These are phyloP conservation scores for Starmerella sirachaensis DNA, from an alignment of 805 yeast genomes.

Conservation along the genomic window DNA sequence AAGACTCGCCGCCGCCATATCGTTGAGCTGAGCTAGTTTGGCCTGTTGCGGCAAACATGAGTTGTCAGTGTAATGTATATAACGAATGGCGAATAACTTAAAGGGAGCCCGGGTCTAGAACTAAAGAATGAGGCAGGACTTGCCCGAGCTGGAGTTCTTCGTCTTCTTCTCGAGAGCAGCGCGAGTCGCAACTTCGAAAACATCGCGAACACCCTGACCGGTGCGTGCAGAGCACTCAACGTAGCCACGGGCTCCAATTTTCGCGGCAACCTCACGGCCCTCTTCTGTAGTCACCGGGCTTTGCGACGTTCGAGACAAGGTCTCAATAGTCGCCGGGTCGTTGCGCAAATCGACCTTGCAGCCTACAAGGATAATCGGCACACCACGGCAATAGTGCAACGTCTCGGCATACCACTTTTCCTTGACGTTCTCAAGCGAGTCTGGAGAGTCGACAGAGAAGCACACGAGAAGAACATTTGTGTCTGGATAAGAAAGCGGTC, in stretches of 20 bases:
- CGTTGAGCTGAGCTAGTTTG: too few species aligned
- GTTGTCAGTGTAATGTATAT: too few species aligned
- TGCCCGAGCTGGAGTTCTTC: constrained; percentile 18
- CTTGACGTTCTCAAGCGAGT: constrained; percentile 83
- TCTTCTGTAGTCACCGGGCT: constrained; percentile 72
- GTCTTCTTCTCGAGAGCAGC: constrained; percentile 48
- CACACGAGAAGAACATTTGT: constrained; percentile 84
- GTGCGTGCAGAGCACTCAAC: constrained; percentile 82
- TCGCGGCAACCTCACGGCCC: constrained; percentile 77
- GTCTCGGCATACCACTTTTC: constrained; percentile 95
- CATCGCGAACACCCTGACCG: constrained; percentile 85
- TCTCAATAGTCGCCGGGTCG: constrained; percentile 66
- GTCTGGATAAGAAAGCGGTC: constrained; percentile 86
- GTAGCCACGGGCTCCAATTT: constrained; percentile 77
- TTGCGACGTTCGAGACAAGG: constrained; percentile 59
- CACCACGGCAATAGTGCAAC: constrained; percentile 85
- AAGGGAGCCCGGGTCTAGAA: not conserved
- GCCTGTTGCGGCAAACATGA: too few species aligned
- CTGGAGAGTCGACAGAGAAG: constrained; percentile 83
- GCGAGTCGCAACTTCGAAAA: constrained; percentile 83
- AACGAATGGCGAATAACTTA: too few species aligned
- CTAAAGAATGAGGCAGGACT: constrained; percentile 18
- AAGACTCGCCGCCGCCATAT: too few species aligned
- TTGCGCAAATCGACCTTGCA: constrained; percentile 83
- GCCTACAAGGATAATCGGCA: constrained; percentile 84